Percentiles rank a stretch among this genome's conserved stretches.
Evolutionary conservation across 352 stramenopile genomes (phyloP).

Genomic region (Phytophthora pluvialis): DNA sequence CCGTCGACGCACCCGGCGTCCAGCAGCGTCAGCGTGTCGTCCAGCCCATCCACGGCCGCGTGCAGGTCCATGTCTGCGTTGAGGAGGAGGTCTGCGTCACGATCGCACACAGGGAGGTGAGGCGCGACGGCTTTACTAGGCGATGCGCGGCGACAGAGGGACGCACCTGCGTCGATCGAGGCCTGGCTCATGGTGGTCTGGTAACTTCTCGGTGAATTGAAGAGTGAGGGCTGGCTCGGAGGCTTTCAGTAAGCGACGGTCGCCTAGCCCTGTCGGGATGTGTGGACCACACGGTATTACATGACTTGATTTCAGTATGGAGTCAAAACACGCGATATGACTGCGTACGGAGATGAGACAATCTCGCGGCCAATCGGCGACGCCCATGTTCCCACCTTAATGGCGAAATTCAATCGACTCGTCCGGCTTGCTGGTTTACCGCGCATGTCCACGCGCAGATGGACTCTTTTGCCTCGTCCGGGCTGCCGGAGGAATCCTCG

Average conservation of each 20-base stretch:
- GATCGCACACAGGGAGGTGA: neutral
- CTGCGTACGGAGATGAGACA: conserved; percentile 25
- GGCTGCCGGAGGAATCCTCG: too few species aligned
- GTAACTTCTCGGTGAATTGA: conserved; percentile 11
- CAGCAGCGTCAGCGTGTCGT: conserved; percentile 32
- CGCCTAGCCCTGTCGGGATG: neutral
- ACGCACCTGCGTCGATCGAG: conserved; percentile 22
- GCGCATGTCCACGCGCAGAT: too few species aligned
- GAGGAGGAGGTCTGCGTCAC: conserved; percentile 25
- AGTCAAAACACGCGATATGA: neutral
- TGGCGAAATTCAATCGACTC: conserved; percentile 12
- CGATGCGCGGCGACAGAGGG: neutral
- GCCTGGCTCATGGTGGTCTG: conserved; percentile 26
- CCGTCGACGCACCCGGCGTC: conserved; percentile 14
- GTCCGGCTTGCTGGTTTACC: neutral
- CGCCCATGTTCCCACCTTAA: neutral
- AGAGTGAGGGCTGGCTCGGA: too few species aligned
- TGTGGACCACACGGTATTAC: conserved; percentile 9
- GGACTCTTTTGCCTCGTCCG: too few species aligned
- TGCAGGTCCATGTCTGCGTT: conserved; percentile 31
- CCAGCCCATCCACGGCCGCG: conserved; percentile 21
- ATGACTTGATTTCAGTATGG: conserved; percentile 10
- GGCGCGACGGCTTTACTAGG: neutral
- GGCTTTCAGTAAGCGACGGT: conserved; percentile 6
- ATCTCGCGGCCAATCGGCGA: conserved; percentile 5